Conservation (phyloP, 192 early-diverging fungal species). For the Gigaspora rosea region DNA sequence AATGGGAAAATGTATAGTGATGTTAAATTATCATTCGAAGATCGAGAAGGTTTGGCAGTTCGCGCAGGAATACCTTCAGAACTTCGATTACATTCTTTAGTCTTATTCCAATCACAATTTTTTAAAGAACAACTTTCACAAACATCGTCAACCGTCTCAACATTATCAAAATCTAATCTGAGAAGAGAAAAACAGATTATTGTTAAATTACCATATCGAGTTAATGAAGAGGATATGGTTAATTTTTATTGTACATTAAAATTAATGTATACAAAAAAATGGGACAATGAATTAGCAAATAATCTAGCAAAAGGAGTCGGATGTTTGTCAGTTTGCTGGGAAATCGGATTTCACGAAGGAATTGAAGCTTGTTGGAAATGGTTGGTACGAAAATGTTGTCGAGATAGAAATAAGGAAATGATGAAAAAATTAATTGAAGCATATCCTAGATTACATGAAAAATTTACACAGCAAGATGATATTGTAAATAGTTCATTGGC, state of each 20-base stretch:
- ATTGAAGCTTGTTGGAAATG: conserved; percentile 32
- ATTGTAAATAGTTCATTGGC: no score
- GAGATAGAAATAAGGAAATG: conserved; percentile 28
- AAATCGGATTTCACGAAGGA: conserved; percentile 38
- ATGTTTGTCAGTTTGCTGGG: conserved; percentile 29
- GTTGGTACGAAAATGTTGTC: conserved; percentile 26
- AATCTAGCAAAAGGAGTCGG: conserved; percentile 35
- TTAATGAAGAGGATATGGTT: conserved; percentile 34
- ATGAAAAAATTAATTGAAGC: conserved; percentile 30
- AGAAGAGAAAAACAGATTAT: conserved; percentile 29
- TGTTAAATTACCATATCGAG: conserved; percentile 20
- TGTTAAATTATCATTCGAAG: conserved; percentile 34
- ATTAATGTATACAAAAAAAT: conserved; percentile 38
- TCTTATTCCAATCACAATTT: conserved; percentile 34
- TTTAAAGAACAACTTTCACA: conserved; percentile 34
- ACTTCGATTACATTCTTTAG: conserved; percentile 34
- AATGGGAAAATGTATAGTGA: conserved; percentile 35
- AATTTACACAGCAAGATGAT: neutral
- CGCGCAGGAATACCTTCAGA: conserved; percentile 30
- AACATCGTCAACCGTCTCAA: neutral
- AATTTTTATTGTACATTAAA: conserved; percentile 36
- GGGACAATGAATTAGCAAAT: conserved; percentile 25
- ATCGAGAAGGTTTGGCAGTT: conserved; percentile 19
- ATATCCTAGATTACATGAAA: conserved; percentile 27
- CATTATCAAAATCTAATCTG: neutral